Evolutionary conservation across 2,329 filamentous ascomycete species (phyloP).

Genomic region (Pseudogymnoascus verrucosus): DNA sequence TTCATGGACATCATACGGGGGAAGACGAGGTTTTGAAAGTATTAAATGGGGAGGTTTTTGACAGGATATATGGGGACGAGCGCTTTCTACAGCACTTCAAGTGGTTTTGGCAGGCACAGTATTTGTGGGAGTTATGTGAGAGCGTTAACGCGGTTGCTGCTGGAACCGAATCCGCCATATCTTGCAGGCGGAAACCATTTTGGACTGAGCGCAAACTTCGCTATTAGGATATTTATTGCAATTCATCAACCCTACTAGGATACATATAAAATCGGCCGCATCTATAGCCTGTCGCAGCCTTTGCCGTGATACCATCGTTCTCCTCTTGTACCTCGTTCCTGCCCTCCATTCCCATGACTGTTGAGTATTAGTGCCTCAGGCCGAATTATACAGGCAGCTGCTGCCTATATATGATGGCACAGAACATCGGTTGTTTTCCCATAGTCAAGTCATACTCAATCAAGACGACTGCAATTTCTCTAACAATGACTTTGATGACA

Average conservation of each 20-base stretch:
- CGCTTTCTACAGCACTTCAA: background rate
- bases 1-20: background rate
- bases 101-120: background rate
- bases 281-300: background rate
- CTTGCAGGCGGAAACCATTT: too few relatives aligned
- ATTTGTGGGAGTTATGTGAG: background rate
- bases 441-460: background rate
- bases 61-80: background rate
- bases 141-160: too few relatives aligned
- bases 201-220: too few relatives aligned
- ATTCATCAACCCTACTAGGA: too few relatives aligned
- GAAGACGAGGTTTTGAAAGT: too few relatives aligned
- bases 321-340: background rate
- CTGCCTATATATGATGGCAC: background rate
- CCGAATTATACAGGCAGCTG: background rate
- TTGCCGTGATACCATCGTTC: background rate
- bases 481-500: background rate
- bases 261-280: background rate
- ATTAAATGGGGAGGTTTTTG: too few relatives aligned
- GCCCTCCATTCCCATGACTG: background rate
- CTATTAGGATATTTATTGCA: too few relatives aligned
- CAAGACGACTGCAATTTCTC: background rate
- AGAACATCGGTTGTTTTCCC: too few relatives aligned
- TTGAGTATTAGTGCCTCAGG: background rate
- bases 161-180: too few relatives aligned